Evolutionary conservation across 2,329 filamentous ascomycete species (phyloP), one percentile per base, ranked within the genome.

Genomic region (Cladosporium sp.): DNA sequence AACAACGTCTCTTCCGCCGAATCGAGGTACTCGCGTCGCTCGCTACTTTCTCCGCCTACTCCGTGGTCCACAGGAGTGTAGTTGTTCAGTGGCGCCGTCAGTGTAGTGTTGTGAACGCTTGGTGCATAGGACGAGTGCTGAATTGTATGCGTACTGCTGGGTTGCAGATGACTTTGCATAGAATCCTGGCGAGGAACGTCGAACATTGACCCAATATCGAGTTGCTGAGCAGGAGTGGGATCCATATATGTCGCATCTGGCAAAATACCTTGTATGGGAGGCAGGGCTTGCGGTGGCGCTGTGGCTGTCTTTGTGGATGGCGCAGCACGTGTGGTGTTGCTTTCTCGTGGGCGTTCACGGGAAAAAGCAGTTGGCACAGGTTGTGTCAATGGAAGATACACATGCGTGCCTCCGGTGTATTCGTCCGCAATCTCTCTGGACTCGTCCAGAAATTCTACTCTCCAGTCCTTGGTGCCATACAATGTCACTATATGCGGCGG

Each of bases 361-460:
- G 68, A 5, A 67, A 68, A 25, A 69, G 70, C 25, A 66, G 67
- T 17, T 63, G 37, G 75, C 66, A 42, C 70, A 64, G 12, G 67
- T 65, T 60, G 60, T n/a, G 60, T 60, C 52, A 69, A 52, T 15
- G 22, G 86, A 81, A 61, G 61, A 73, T 97, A 97, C 62, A 85
- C 85, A 64, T 85, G 83, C 22, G 87, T 76, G 0, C 93, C 93
- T 3, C 90, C 92, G 55, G 84, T 81, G 72, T 97, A 97, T 71
- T 96, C 92, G 1, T 89, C 93, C 6, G 93, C 93, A 72, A 97
- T 95, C 49, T 89, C 82, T 30, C 92, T 84, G 20, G 92, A 97
- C 71, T 97, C 92, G 70, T 97, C 93, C 67, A 88, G 82, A 66
- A 97, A 97, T 55, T 84, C 81, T 14, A 97, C 82, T 70, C 81